Evolutionary conservation across 1,139 yeast species (phyloP).

Genomic region (Blastobotrys apis): DNA sequence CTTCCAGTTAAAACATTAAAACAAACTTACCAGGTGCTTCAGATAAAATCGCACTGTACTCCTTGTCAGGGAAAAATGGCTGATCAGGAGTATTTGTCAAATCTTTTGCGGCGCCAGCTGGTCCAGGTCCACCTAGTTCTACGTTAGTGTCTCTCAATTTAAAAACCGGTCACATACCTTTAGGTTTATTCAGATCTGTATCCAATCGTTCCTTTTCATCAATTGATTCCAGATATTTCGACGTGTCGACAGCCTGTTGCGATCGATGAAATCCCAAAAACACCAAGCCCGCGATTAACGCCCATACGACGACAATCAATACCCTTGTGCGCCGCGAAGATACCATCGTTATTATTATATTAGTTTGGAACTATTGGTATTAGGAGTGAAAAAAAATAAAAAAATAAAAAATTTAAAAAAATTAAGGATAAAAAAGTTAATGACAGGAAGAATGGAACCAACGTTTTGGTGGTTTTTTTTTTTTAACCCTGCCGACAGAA

Average conservation of each 20-base stretch:
- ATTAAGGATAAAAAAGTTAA: background rate
- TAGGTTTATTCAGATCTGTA: conserved; percentile 20
- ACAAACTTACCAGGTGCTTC: conserved; percentile 50
- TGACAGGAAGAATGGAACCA: background rate
- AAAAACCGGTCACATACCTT: too few relatives aligned
- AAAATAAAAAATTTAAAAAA: background rate
- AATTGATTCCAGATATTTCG: conserved; percentile 21
- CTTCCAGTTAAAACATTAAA: too few relatives aligned
- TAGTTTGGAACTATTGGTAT: background rate
- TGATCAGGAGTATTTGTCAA: conserved; percentile 32
- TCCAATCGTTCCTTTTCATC: conserved; percentile 27
- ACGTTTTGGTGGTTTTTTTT: too few relatives aligned
- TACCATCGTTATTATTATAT: conserved; percentile 23
- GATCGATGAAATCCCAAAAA: conserved; percentile 27
- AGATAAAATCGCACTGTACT: conserved; percentile 53
- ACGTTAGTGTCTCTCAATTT: too few relatives aligned
- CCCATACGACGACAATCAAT: conserved; percentile 28
- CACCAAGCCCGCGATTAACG: conserved; percentile 25
- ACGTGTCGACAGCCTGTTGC: conserved; percentile 19
- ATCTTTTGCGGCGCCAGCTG: conserved; percentile 20
- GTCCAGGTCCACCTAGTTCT: conserved; percentile 11
- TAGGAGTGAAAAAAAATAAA: background rate
- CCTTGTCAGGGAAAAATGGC: conserved; percentile 57
- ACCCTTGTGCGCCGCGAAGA: conserved; percentile 29
- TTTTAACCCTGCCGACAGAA: too few relatives aligned